Base-by-base conservation (phyloP, 2,329 filamentous ascomycete genomes). In the Camillea tinctor region DNA sequence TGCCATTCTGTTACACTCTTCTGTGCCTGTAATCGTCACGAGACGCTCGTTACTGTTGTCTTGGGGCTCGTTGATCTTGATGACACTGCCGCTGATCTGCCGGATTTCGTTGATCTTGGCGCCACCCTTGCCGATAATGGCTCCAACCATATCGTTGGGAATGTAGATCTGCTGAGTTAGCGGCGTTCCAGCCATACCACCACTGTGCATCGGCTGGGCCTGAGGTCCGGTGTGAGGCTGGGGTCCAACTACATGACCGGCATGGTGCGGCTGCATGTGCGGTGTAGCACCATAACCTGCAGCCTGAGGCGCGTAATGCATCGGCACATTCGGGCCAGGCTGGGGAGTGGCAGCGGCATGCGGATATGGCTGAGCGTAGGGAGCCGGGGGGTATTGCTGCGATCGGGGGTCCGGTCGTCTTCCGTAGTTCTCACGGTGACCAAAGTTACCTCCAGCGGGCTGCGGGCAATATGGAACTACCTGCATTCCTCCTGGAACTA, bases 1-100 rank as follows among this genome's bases (percentile, higher is more conserved):
- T n/a, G 95, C 95, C 93, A 99, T 98, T 73, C 97, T 92, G 79
- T 99, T 99, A 82, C 93, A 97, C 78, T 99, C 95, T 71, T 96
- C 93, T 5, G 95, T 98, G 66, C 95, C 95, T 1, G 95, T 97
- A 69, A 99, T 96, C 17, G 95, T 99, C 60, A 99, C 95, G 61
- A 99, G 82, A 64, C 95, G 89, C 81, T 99, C 95, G 73, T 98
- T 99, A 83, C 92, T 98, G 79, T 96, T 98, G 77, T 98, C 95
- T 76, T 97, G 95, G 1, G 95, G 95, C 76, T 99, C 95, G 75
- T 99, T 98, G 83, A 99, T 99, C 83, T 99, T 99, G 77, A 99
- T 98, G 52, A 99, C 93, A 79, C 94, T 98, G 68, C 94, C 95
- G 75, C 91, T 96, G 70, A 99, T 88, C 76, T 97, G 93, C 68